Base-by-base conservation (phyloP, 1,284 basidiomycete genomes). In the Athelia sp. region DNA sequence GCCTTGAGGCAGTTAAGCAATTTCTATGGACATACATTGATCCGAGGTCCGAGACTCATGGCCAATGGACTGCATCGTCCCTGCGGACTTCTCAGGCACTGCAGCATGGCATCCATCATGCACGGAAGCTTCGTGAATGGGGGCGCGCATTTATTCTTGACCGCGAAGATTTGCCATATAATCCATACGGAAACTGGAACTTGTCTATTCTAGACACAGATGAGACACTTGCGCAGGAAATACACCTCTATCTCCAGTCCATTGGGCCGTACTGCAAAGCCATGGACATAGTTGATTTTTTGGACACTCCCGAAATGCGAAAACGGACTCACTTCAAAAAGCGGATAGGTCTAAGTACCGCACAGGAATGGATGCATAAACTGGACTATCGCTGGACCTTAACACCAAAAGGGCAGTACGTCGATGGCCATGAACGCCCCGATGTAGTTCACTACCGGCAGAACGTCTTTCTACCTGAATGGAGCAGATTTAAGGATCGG, bases 381-480 rank as follows among this genome's bases (percentile, higher is more conserved):
- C 57, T 64, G 52, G 57, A 52, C 11, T 67, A 62, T 43, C 45
- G 53, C 4, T 64, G 55, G 55, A 54, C 42, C 13, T 43, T 46
- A 24, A 48, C 40, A 1, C 47, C 42, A 13, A 52, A 51, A 31
- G 61, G 61, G 4, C 62, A 64, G 50, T 67, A 62, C 52, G 50
- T 56, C 31, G 61, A 67, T 57, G 60, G 63, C 3, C 64, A 67
- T 50, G 55, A 67, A 46, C 26, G 57, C 10, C 45, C 49, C 3
- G 58, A 63, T 54, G 57, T 1, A 11, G 45, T 50, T 13, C n/a
- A 24, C 15, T 48, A 51, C 29, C 38, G 29, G 6, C 38, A 62
- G 17, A 35, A 59, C 3, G 43, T 56, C 22, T 62, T 62, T 36
- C 43, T 63, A 1, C 62, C 57, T 24, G 45, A 52, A 26, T 52